Evolutionary conservation across 495 filamentous ascomycete species (phyloP), one percentile per base, ranked within the genome.

Genomic region (Darksidea phi): DNA sequence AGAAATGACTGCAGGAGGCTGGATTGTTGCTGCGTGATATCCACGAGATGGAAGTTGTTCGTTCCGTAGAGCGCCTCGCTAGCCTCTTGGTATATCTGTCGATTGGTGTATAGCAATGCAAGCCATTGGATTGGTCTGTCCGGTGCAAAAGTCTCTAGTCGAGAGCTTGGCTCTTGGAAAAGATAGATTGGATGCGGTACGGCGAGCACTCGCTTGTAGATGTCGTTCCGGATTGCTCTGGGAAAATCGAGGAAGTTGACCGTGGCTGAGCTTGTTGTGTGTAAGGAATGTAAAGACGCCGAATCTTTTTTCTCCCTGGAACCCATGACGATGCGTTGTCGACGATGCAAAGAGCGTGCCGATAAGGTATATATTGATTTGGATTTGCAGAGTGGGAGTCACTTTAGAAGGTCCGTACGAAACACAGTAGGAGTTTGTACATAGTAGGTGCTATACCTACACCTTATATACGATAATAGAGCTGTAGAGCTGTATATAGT

Each of bases 31-130:
- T 28, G 48, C 21, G 48, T 51, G 10, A 34, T 36, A 34, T 51
- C 48, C 48, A 51, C 34, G 48, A 48, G 48, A 51, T 51, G 48
- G 48, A 51, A 51, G 23, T 51, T 21, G 24, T 51, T 51, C 48
- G 28, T 34, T 20, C 24, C 20, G 18, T 51, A 51, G 48, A 51
- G 48, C 24, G 28, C 21, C 12, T 21, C 26, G 21, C 48, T 51
- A 51, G 48, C 48, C 25, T 51, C 48, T 11, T 34, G 23, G 48
- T 36, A 6, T 11, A 51, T 51, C 28, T 51, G 48, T 28, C 15
- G 48, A 24, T 51, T 51, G 2, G 48, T n/a, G 26, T 2, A 51
- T 13, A 51, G 48, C n/a, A 51, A 34, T 51, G 20, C 48, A 51
- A 51, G 48, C 48, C 48, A 51, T 2, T 24, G 48, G 10, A 13